phyloP scores from a whole-genome alignment of 2,329 filamentous ascomycete genomes.

The Boeremia lycopersici region DNA sequence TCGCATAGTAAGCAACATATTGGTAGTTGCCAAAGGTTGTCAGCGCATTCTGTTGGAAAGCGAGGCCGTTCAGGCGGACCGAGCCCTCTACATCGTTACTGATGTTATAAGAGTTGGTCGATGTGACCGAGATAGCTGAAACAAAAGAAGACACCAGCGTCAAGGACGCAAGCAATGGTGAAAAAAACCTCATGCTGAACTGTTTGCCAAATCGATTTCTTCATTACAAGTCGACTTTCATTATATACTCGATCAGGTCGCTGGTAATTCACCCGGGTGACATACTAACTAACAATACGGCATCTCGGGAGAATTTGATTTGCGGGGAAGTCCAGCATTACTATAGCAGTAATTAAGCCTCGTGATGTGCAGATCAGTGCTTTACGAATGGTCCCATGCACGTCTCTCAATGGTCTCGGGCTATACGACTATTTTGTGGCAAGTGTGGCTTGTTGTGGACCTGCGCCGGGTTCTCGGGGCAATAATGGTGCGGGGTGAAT shows the following conservation, averaged over 20 bases:
- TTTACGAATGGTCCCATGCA: background rate
- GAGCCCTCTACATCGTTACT: constrained; percentile 43
- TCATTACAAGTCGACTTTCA: background rate
- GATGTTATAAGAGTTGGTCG: constrained; percentile 38
- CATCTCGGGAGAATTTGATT: background rate
- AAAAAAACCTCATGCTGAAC: constrained; percentile 25
- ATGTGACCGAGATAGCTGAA: constrained; percentile 33
- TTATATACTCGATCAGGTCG: constrained; percentile 10
- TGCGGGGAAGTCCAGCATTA: background rate
- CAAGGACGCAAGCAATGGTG: constrained; percentile 13
- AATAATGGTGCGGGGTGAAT: constrained; percentile 19
- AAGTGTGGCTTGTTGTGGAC: constrained; percentile 5
- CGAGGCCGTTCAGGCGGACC: constrained; percentile 53
- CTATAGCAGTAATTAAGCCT: constrained; percentile 1
- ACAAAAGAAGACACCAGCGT: constrained; percentile 20
- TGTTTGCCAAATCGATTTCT: too few species aligned
- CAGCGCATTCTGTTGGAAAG: constrained; percentile 58
- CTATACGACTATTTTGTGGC: constrained; percentile 1
- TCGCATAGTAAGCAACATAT: constrained; percentile 56
- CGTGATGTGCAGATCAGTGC: background rate
- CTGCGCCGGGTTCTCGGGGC: constrained; percentile 25
- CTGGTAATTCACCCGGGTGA: constrained; percentile 10
- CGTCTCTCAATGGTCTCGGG: background rate
- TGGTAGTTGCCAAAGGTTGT: constrained; percentile 57
- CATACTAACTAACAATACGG: background rate